Evolutionary conservation across 176 grass and related monocot genomes (phyloP).

Genomic region (Triticum timopheevii): DNA sequence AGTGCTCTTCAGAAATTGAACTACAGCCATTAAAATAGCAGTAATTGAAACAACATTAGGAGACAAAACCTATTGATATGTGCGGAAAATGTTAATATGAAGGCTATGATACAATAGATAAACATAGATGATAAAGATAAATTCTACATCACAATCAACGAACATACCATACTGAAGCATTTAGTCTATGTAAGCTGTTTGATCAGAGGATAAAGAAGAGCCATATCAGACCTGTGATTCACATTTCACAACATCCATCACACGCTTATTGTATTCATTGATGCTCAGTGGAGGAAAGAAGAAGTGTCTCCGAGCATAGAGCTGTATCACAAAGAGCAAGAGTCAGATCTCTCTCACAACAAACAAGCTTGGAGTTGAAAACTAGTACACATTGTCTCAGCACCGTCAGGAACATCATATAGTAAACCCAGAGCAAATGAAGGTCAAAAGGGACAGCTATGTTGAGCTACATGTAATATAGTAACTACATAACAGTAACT

Average conservation of each 20-base stretch:
- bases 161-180: neutral
- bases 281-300: constrained; percentile 92
- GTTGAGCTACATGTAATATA: neutral
- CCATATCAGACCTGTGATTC: constrained; percentile 73
- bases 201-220: constrained; percentile 28
- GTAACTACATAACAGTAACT: neutral
- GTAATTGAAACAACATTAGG: constrained; percentile 1
- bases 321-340: constrained; percentile 42
- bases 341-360: constrained; percentile 24
- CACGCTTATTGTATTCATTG: constrained; percentile 90
- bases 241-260: constrained; percentile 92
- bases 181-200: neutral
- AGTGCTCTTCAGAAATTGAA: neutral
- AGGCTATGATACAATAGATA: neutral
- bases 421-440: neutral
- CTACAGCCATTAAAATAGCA: constrained; percentile 13
- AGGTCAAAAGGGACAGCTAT: neutral
- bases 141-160: neutral
- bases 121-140: constrained; percentile 16
- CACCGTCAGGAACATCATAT: neutral
- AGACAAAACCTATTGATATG: neutral
- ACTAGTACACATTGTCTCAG: neutral
- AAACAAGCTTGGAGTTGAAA: constrained; percentile 27
- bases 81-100: neutral
- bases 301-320: constrained; percentile 96